Evolutionary conservation across 345 rosid genomes (phyloP).

Genomic region (thale cress (Arabidopsis thaliana)): DNA sequence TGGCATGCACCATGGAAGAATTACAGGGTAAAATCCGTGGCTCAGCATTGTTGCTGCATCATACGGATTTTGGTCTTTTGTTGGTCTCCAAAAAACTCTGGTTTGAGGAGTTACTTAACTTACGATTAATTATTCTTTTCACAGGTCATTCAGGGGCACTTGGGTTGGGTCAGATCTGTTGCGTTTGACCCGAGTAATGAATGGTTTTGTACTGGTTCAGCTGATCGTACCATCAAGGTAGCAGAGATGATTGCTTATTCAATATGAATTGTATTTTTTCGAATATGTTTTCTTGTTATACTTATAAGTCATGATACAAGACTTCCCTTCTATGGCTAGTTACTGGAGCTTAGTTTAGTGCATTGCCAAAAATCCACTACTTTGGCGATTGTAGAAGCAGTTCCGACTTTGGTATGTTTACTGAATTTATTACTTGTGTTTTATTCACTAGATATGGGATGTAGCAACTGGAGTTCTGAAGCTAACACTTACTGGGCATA

Average conservation of each 20-base stretch:
- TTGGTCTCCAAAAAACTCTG: constrained; percentile 2
- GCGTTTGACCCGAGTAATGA: constrained; percentile 97
- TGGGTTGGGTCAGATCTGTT: constrained; percentile 98
- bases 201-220: constrained; percentile 99
- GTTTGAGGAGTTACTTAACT: constrained; percentile 19
- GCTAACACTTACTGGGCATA: constrained; percentile 96
- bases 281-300: neutral
- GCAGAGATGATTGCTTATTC: neutral
- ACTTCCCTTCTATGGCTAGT: neutral
- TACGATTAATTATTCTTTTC: constrained; percentile 35
- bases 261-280: neutral
- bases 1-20: constrained; percentile 99
- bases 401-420: neutral
- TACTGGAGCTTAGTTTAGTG: constrained; percentile 7
- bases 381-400: constrained; percentile 11
- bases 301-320: neutral
- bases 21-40: constrained; percentile 73
- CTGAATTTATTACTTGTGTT: constrained; percentile 25
- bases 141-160: constrained; percentile 80
- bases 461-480: constrained; percentile 87
- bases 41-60: neutral
- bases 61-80: constrained; percentile 11
- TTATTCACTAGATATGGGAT: constrained; percentile 83
- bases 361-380: neutral
- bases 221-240: constrained; percentile 98